Evolutionary conservation across 805 yeast genomes (phyloP), one percentile per base, ranked within the genome.

Genomic region (Hermanozyma aechmeae): DNA sequence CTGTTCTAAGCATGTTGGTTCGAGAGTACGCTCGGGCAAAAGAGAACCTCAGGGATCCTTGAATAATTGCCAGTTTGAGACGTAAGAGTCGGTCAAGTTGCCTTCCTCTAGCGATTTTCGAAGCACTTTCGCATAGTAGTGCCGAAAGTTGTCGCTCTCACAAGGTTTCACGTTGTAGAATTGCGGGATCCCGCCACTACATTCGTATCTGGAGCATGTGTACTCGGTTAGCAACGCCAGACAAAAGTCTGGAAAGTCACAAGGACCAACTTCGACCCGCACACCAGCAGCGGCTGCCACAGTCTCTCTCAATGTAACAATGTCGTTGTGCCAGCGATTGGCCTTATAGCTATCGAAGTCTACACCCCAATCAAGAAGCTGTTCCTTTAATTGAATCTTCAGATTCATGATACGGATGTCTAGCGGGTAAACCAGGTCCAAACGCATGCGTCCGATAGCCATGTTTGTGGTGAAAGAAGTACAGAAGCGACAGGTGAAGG

Each of bases 1-100:
- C 52, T 12, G 27, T 53, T 13, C 45, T 44, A 9, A 31, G 46
- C 17, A 21, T 50, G 9, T 25, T 53, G 15, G n/a, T n/a, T n/a
- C n/a, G n/a, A n/a, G n/a, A n/a, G n/a, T n/a, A n/a, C n/a, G n/a
- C n/a, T n/a, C n/a, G n/a, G n/a, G n/a, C n/a, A n/a, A n/a, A n/a
- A n/a, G n/a, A n/a, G n/a, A n/a, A n/a, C n/a, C n/a, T n/a, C n/a
- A n/a, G n/a, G n/a, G n/a, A n/a, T n/a, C n/a, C n/a, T n/a, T n/a
- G n/a, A n/a, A n/a, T n/a, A n/a, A n/a, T n/a, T n/a, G n/a, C n/a
- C n/a, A n/a, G n/a, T n/a, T n/a, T n/a, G n/a, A n/a, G n/a, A n/a
- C n/a, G n/a, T n/a, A n/a, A n/a, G n/a, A n/a, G n/a, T n/a, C n/a
- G n/a, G n/a, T n/a, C n/a, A n/a, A n/a, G n/a, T n/a, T n/a, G n/a